phyloP scores from a whole-genome alignment of 768 basidiomycete genomes.

The Phylloporus scabripes region DNA sequence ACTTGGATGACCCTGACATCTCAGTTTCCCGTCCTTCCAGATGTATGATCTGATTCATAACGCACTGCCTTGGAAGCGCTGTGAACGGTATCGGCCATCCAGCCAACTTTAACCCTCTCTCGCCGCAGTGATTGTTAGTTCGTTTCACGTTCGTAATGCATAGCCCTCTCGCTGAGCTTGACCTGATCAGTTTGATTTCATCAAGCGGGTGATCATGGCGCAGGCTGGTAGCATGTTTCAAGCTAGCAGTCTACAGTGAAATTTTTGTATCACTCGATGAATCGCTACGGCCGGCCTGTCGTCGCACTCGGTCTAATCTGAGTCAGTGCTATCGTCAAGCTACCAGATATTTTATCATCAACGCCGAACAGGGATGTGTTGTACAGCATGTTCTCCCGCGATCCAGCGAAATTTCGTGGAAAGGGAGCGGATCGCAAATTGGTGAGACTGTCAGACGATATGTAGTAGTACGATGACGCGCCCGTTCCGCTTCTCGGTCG shows the following conservation, averaged over 20 bases:
- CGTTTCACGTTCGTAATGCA: background rate
- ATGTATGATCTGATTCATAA: background rate
- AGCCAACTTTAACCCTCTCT: background rate
- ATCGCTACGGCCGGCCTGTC: background rate
- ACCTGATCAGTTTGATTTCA: background rate
- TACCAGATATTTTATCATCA: background rate
- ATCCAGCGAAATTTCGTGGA: background rate
- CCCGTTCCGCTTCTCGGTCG: slow-evolving; percentile 27
- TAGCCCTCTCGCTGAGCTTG: background rate
- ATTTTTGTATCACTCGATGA: background rate
- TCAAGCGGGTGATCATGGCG: background rate
- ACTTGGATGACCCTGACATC: slow-evolving; percentile 5
- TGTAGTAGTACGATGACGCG: background rate
- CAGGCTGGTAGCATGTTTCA: too few species aligned
- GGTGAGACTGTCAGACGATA: too few species aligned
- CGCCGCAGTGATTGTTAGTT: background rate
- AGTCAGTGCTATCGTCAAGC: background rate
- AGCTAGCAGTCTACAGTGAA: too few species aligned
- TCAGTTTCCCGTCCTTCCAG: slow-evolving; percentile 8
- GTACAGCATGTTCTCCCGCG: background rate
- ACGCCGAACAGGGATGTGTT: background rate
- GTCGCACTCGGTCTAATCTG: background rate
- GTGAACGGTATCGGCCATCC: background rate
- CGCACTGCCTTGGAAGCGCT: slow-evolving; percentile 3
- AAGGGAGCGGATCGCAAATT: slow-evolving; percentile 14